Conservation (phyloP, 805 yeast genomes). For the Candida koratica region DNA sequence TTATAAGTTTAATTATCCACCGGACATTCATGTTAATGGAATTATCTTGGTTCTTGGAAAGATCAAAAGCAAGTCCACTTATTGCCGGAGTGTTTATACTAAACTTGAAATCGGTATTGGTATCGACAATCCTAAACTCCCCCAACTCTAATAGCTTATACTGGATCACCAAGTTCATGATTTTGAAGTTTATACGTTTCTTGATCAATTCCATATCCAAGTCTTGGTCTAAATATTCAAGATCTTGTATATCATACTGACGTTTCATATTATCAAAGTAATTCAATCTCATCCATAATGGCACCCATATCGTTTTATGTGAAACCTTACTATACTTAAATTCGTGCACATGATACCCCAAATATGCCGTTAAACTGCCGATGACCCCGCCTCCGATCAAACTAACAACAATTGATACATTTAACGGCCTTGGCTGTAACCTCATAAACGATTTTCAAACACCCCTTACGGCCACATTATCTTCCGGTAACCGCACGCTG, state of each 20-base stretch:
- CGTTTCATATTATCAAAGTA: constrained; percentile 25
- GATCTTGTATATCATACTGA: constrained; percentile 24
- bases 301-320: constrained; percentile 19
- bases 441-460: too few species aligned
- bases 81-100: constrained; percentile 13
- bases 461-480: too few species aligned
- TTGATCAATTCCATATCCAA: constrained; percentile 15
- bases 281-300: constrained; percentile 25
- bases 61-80: constrained; percentile 10
- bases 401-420: constrained; percentile 11
- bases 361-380: constrained; percentile 14
- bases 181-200: constrained; percentile 9
- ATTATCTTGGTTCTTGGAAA: neutral
- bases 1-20: constrained; percentile 14
- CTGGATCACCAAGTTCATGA: constrained; percentile 14
- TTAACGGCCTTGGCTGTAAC: constrained; percentile 10
- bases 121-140: constrained; percentile 20
- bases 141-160: constrained; percentile 22
- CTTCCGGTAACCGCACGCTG: constrained; percentile 4
- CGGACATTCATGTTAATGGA: constrained; percentile 7
- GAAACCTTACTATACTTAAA: constrained; percentile 9
- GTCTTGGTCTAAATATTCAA: constrained; percentile 15
- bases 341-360: constrained; percentile 11
- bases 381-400: constrained; percentile 12
- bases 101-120: constrained; percentile 19